Evolutionary conservation across 2,329 filamentous ascomycete species (phyloP).

Genomic region (Amauroascus niger): DNA sequence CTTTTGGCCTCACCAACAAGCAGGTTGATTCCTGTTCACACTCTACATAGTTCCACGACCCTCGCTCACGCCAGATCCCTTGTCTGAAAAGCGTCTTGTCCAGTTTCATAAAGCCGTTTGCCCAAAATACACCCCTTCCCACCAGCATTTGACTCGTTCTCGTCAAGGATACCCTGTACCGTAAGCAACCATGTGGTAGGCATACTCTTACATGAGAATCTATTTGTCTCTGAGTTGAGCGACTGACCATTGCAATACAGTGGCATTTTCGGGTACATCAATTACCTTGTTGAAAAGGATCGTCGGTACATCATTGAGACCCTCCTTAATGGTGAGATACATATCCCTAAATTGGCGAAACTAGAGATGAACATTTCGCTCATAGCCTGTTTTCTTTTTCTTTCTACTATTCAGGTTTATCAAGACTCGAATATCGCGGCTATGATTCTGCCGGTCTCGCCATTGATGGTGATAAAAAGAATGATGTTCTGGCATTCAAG

Average conservation of each 20-base stretch:
- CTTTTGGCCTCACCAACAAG: no score
- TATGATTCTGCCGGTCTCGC: slow-evolving; percentile 97
- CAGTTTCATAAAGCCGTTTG: not conserved
- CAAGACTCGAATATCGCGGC: slow-evolving; percentile 93
- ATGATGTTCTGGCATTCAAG: slow-evolving; percentile 94
- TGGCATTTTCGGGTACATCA: slow-evolving; percentile 98
- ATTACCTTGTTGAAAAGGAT: slow-evolving; percentile 98
- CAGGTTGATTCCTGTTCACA: not conserved
- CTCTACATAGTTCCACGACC: not conserved
- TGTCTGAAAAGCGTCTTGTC: not conserved
- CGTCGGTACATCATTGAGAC: slow-evolving; percentile 93
- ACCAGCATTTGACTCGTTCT: not conserved
- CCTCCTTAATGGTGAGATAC: slow-evolving; percentile 76
- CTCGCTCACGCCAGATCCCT: not conserved
- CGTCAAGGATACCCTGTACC: not conserved
- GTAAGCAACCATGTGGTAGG: slow-evolving; percentile 1
- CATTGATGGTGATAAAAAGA: slow-evolving; percentile 96
- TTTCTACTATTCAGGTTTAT: slow-evolving; percentile 54
- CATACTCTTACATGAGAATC: not conserved
- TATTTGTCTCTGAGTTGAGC: not conserved
- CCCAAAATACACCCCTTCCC: not conserved
- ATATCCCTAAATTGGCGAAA: no score
- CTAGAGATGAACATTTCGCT: not conserved
- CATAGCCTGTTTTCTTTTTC: slow-evolving; percentile 4
- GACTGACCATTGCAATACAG: slow-evolving; percentile 35